A percentile compares a stretch with the other conserved stretches of the same genome.
Conservation (phyloP, 768 basidiomycete species). For the Agaricus blazei region DNA sequence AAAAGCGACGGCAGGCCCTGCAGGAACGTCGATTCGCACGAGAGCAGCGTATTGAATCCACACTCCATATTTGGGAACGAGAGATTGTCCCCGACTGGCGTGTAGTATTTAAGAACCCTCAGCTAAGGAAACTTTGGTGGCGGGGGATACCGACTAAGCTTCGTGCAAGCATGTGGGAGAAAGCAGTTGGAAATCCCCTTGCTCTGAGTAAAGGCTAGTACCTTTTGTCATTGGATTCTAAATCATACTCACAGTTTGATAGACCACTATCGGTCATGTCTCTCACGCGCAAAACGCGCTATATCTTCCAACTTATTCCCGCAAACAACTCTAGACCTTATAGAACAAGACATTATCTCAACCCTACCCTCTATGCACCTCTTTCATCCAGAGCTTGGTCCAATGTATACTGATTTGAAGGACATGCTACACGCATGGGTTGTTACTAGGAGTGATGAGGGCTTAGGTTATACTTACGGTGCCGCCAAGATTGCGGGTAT, state of each 20-base stretch:
- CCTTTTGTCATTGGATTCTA: constrained; percentile 12
- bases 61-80: constrained; percentile 70
- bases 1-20: constrained; percentile 59
- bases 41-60: constrained; percentile 67
- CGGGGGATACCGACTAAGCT: constrained; percentile 79
- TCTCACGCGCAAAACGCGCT: constrained; percentile 70
- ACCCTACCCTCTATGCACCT: constrained; percentile 79
- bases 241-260: constrained; percentile 6
- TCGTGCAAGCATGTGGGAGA: constrained; percentile 78
- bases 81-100: constrained; percentile 82
- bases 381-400: constrained; percentile 71
- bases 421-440: constrained; percentile 88
- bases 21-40: constrained; percentile 58
- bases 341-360: constrained; percentile 70
- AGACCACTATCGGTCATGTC: constrained; percentile 72
- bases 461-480: constrained; percentile 67
- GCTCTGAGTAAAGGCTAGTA: constrained; percentile 72
- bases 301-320: constrained; percentile 65
- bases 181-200: constrained; percentile 78
- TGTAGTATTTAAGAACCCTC: constrained; percentile 59
- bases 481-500: constrained; percentile 77
- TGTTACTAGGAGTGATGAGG: constrained; percentile 78
- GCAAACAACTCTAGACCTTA: constrained; percentile 47
- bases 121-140: constrained; percentile 80
- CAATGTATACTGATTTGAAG: constrained; percentile 75